Base-by-base conservation (phyloP, 2,329 filamentous ascomycete genomes). In the Diaporthe sp. region DNA sequence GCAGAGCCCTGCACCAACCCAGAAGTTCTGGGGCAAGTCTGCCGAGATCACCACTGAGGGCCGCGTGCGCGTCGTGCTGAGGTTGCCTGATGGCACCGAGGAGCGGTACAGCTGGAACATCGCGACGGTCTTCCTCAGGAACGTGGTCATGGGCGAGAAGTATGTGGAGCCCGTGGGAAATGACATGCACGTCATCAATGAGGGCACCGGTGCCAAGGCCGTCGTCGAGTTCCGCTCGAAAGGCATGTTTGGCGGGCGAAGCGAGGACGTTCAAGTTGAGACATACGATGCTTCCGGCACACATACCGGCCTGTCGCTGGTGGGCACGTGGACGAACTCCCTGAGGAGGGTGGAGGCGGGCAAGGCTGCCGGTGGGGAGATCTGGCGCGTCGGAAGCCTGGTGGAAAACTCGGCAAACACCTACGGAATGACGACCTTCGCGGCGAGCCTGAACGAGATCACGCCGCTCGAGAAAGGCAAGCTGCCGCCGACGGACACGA, bases 21-120 rank as follows among this genome's bases (percentile, higher is more conserved):
- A 99, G 81, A 98, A 98, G 81, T 99, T 99, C 86, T 98, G 97
- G 97, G 97, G 97, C 72, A 98, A 98, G 86, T 96, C 93, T 71
- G 95, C 95, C 3, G 97, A 99, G 83, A 91, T 99, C 76, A 97
- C 94, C 75, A 98, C 95, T 0, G 96, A 98, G 71, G 97, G 97
- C 3, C 93, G 94, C 35, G 92, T 95, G 4, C 91, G 96, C 65
- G 88, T 98, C 51, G 91, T 92, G 51, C 86, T 99, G 37, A 92
- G 89, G 35, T 81, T 92, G 66, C 78, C 87, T 0, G 90, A 97
- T 81, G 88, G 89, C 2, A 90, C 87, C 1, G 94, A 94, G 71
- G 96, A 98, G 81, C 89, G 92, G 75, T 99, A 96, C 85, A 96
- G 92, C 78, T 99, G 95, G 95, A 93, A 90, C 59, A 89, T 94